Evolutionary conservation across 805 yeast genomes (phyloP), one percentile per base, ranked within the genome.

Genomic region (Danielozyma ontarioensis): DNA sequence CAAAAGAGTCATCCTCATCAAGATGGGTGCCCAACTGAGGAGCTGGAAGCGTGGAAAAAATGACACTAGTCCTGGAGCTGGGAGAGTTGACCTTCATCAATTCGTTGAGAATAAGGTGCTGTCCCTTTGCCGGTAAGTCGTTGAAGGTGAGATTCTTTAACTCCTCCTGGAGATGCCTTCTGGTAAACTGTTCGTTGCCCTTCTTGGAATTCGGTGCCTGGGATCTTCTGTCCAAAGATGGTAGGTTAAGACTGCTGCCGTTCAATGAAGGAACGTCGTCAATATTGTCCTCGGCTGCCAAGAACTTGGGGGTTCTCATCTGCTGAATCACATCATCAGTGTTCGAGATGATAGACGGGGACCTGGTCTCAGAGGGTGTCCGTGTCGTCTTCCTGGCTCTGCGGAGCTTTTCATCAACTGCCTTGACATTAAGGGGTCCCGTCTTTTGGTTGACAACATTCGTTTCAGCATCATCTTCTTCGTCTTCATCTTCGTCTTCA

Each of bases 61-160:
- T 75, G 6, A 93, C 77, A 2, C 79, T 86, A 0, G 95, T 77
- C 17, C 49, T 46, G 4, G 42, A 46, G 15, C 65, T 61, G 4
- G 64, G 59, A 0, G 96, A 86, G 17, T 74, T 57, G 15, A 64
- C 64, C 29, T 61, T 61, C 96, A 90, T 89, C 39, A 90, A 64
- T 44, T 87, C 95, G 55, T 90, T 90, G 44, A 93, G 63, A 31
- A 93, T 82, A 32, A 90, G 55, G 53, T 89, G 95, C 55, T 90
- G 98, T 0, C 94, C 93, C 44, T 78, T 76, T 6, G 95, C 93
- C 0, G 97, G 95, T n/a, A 90, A 58, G 40, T 85, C 93, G 53
- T 87, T 83, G 59, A 89, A 89, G 1, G 83, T 72, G 25, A 67
- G 47, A 15, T 45, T 49, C 17, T 50, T 53, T 25, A 67, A 46